Evolutionary conservation across 2,329 filamentous ascomycete species (phyloP), one percentile per base, ranked within the genome.

Genomic region (Thermoascus crustaceus): DNA sequence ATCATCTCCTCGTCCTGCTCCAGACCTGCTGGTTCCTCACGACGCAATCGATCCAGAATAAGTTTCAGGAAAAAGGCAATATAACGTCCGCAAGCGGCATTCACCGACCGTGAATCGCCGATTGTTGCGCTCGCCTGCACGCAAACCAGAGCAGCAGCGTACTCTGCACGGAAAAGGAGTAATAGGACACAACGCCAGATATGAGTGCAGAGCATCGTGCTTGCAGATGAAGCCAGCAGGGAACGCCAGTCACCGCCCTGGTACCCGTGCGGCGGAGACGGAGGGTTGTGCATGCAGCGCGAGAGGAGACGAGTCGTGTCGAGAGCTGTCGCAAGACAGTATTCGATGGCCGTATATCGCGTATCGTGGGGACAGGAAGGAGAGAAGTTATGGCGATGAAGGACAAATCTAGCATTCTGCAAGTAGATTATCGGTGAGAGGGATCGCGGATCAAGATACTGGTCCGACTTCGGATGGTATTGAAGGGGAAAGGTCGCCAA

Each of bases 331-430:
- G 71, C 69, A 2, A 81, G 75, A 55, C 89, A 95, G 44, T 82
- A 77, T 39, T 88, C 80, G 18, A 95, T 66, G 1, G 91, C 87
- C 5, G 76, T 73, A 3, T 71, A 62, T 27, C 89, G 76, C 26
- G 80, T 75, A 20, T 81, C 71, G 2, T 68, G 59, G 0, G 80
- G 71, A 51, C 82, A 87, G 7, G 69, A 68, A 0, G 87, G 83
- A 0, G 79, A 80, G 6, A 96, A 70, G 52, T 96, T 95, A 51
- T 94, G 87, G 26, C 91, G 78, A 59, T 94, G 85, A 6, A 98
- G 73, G 23, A 91, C 69, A 19, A 95, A 73, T n/a, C 86, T 81
- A 10, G 82, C 80, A 41, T 85, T 84, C 41, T 94, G 80, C 6
- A 96, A 73, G 50, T 85, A 80, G 20, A 84, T 73, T 6, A 93